Conservation (phyloP, 129 eudicot genomes). For the Flaveria robusta region DNA sequence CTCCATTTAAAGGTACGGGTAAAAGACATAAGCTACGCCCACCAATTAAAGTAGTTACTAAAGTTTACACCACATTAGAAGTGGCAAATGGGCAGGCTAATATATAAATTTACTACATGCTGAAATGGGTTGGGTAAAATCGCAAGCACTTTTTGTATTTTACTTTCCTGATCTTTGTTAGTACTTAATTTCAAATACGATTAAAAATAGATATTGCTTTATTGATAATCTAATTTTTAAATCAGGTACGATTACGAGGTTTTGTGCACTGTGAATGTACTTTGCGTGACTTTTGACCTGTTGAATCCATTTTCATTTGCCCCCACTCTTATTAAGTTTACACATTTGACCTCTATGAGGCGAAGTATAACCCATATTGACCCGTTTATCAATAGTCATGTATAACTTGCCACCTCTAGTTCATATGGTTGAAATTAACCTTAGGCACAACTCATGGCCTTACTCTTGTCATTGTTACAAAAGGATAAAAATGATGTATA, state of each 20-base stretch:
- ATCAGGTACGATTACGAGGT: neutral
- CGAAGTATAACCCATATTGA: neutral
- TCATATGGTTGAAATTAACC: conserved; percentile 6
- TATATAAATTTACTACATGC: neutral
- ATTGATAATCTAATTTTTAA: neutral
- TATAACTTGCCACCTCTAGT: conserved; percentile 5
- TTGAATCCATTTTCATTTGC: neutral
- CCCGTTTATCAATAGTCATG: neutral
- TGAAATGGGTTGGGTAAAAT: neutral
- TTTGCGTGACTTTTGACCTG: conserved; percentile 7
- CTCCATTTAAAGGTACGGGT: conserved; percentile 47
- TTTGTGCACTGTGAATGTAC: neutral
- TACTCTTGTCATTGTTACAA: conserved; percentile 13
- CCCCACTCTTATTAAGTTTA: neutral
- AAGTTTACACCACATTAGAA: neutral
- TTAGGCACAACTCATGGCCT: neutral
- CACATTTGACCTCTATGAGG: conserved; percentile 3
- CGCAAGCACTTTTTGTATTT: neutral
- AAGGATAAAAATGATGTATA: neutral
- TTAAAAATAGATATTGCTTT: neutral
- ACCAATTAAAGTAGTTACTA: neutral
- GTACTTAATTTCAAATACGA: neutral
- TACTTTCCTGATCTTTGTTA: neutral
- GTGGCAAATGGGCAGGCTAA: neutral
- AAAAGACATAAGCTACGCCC: conserved; percentile 12